phyloP scores from a whole-genome alignment of 495 filamentous ascomycete species.

The Trichoderma asperelloides region DNA sequence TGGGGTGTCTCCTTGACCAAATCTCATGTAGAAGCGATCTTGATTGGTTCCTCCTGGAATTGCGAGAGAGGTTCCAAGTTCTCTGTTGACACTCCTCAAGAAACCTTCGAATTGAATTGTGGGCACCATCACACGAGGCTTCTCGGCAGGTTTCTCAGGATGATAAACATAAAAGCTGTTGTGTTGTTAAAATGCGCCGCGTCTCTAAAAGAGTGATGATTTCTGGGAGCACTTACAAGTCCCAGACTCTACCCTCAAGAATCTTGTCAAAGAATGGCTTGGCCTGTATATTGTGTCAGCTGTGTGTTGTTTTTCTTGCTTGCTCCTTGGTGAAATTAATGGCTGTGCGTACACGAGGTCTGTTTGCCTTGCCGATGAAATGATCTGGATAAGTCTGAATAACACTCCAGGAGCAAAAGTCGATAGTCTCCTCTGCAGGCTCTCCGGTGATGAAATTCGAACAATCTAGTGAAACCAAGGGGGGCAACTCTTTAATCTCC shows the following conservation, averaged over 20 bases:
- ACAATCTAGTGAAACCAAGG: background rate
- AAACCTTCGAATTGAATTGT: conserved; percentile 51
- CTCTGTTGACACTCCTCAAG: conserved; percentile 49
- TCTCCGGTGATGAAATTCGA: conserved; percentile 22
- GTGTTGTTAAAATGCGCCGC: background rate
- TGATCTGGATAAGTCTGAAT: conserved; percentile 52
- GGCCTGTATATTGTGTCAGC: conserved; percentile 21
- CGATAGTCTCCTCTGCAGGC: conserved; percentile 11
- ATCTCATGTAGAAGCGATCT: conserved; percentile 45
- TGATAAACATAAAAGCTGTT: conserved; percentile 60
- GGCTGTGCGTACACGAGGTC: conserved; percentile 28
- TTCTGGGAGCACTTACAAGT: conserved; percentile 51
- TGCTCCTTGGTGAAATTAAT: background rate
- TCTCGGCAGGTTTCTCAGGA: conserved; percentile 28
- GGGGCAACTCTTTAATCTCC: background rate
- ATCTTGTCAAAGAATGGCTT: conserved; percentile 52
- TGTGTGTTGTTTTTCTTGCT: background rate
- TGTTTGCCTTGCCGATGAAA: conserved; percentile 40
- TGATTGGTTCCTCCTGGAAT: conserved; percentile 40
- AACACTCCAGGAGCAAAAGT: conserved; percentile 52
- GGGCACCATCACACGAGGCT: conserved; percentile 56
- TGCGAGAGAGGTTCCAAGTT: conserved; percentile 34
- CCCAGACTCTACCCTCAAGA: conserved; percentile 52
- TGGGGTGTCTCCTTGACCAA: conserved; percentile 46
- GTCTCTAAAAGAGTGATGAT: background rate